Evolutionary conservation across 1,284 basidiomycete species (phyloP), one percentile per base, ranked within the genome.

Genomic region (Schizophyllum amplum): DNA sequence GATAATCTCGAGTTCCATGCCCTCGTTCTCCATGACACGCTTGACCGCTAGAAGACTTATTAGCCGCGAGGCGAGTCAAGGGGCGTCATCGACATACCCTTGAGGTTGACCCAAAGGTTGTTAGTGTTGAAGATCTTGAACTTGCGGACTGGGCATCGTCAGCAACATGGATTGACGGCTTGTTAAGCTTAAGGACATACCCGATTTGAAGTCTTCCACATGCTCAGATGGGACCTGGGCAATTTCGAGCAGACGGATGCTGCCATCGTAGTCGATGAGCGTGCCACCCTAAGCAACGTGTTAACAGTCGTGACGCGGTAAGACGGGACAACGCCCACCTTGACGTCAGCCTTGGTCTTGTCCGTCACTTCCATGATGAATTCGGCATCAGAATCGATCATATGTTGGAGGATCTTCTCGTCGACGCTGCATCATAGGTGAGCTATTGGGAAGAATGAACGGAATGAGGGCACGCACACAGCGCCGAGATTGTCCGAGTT

Each of bases 261-360:
- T 87, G 59, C 96, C 97, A 53, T 99, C 92, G 71, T 98, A 98
- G 72, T 98, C 92, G 69, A 98, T 94, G 66, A 97, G 82, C 55
- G 97, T 99, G 76, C 97, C 97, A 82, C 97, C 97, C 85, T 81
- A 54, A 15, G 42, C 6, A 13, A 33, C 5, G 27, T 13, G 25
- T 20, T 7, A 25, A 24, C 56, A 49, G 53, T 57, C 57, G 52
- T 11, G 47, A 47, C 20, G 21, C 27, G 6, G 48, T 9, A n/a
- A 20, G 11, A 49, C 23, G 26, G 52, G 17, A 52, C 47, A 24
- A 26, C 24, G 59, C 59, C 22, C 60, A 72, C 79, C 80, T 99
- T 99, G 77, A 99, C 89, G 72, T 99, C 96, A 59, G 97, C 97
- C 82, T 99, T 99, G 70, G 97, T 99, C 86, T 99, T 99, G 82